Base-by-base conservation (phyloP, 495 filamentous ascomycete species). In the Xylaria venustula region DNA sequence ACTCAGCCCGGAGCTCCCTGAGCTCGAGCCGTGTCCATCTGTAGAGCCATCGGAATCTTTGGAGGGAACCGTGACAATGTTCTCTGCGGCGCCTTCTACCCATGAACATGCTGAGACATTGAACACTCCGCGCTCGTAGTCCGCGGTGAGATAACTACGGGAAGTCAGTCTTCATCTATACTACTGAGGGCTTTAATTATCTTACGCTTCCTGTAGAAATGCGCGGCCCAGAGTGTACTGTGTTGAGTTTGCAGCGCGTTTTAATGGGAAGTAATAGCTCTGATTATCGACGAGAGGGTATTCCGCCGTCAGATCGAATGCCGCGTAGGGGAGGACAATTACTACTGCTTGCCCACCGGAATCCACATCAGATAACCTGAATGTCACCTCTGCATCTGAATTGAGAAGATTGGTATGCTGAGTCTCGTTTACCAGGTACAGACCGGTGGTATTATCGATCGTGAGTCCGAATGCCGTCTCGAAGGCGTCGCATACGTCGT, bases 221-320 rank as follows among this genome's bases (percentile, higher is more conserved):
- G 76, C 76, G 25, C 83, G 71, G 4, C 84, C 84, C 2, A 87
- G 72, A 0, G 78, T 82, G 65, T 82, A 85, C 59, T 85, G 83
- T 0, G 69, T 74, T 12, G 76, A 69, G 60, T 85, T 80, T 25
- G 67, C 68, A 12, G 78, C 81, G 23, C 79, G 69, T 47, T 76
- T 76, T 12, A 87, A 67, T 0, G 84, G 83, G 55, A 86, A 87
- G 60, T 85, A 87, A 26, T 65, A 65, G 4, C 70, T 71, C 6
- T 54, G 65, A 25, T 72, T 69, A 0, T 68, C 49, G 17, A 80
- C 64, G 0, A 79, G 61, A 1, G 79, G 80, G 47, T 71, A 67
- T 7, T 70, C 62, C 1, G 81, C 80, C 7, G 61, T 64, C 6
- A 83, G 70, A 64, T 85, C 81, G 61, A 86, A 85, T 3, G 76